Evolutionary conservation across 192 early-diverging fungal genomes (phyloP), one percentile per base, ranked within the genome.

Genomic region (Oehlia diaphana): DNA sequence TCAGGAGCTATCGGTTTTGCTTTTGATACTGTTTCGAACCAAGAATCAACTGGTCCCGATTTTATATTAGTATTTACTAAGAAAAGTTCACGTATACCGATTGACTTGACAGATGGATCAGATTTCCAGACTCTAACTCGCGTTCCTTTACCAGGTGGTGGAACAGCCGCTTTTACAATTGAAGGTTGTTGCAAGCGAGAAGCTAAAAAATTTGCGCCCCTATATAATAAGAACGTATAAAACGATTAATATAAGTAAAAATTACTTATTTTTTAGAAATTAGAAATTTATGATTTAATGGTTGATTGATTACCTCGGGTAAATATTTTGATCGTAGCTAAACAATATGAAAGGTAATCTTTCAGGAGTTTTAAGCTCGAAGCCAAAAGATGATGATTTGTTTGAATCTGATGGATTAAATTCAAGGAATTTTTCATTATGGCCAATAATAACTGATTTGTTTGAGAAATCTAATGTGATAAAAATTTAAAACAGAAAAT

Each of bases 321-420:
- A 72, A 50, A 72, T 72, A 31, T 72, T 72, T 72, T 72, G 71
- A 14, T 72, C 71, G 14, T 53, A 72, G 4, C 2, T 28, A 49
- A 72, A 72, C 21, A 72, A 72, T n/a, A 26, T 10, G 44, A 33
- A 72, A 12, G 47, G 44, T 14, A 72, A 72, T 13, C 4, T 50
- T 16, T 8, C 16, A 1, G 42, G 31, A 14, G 23, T 8, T 50
- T 72, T 72, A 12, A 72, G 23, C 16, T 72, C 44, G 8, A 14
- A 50, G 44, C 47, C 12, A 26, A 10, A 42, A 72, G 5, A 14
- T 31, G 21, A n/a, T n/a, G 39, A 10, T 16, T 23, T n/a, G 10
- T 16, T 26, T 28, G 23, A 19, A 70, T 7, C 19, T 26, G 44
- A 13, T 28, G 70, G 70, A 28, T 28, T 14, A 53, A 50, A 50